Conservation (phyloP, 495 filamentous ascomycete species). For the Saxispiralis lemnorum region DNA sequence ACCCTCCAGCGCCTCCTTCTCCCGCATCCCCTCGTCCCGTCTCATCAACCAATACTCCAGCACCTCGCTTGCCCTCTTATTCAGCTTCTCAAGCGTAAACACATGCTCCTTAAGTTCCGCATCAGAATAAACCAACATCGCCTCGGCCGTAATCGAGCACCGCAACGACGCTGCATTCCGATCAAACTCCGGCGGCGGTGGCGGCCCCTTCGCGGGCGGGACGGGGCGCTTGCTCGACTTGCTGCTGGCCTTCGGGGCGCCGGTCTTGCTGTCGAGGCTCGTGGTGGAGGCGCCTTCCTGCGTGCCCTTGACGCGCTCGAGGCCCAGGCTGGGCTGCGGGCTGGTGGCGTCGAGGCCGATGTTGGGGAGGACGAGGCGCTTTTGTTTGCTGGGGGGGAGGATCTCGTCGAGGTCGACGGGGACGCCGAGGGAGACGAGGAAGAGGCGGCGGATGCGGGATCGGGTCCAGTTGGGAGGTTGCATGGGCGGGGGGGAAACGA, state of each 20-base stretch:
- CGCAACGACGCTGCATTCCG: constrained; percentile 58
- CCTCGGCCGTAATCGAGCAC: constrained; percentile 68
- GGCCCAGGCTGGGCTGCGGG: constrained; percentile 31
- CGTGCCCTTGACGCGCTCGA: constrained; percentile 30
- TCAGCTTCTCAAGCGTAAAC: constrained; percentile 47
- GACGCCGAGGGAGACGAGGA: constrained; percentile 88
- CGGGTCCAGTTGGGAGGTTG: constrained; percentile 97
- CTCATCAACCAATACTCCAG: constrained; percentile 79
- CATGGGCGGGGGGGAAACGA: constrained; percentile 82
- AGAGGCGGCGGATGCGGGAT: constrained; percentile 84
- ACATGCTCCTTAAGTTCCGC: constrained; percentile 59
- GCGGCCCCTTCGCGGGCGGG: constrained; percentile 30
- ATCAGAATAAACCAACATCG: constrained; percentile 56
- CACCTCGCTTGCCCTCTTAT: constrained; percentile 50
- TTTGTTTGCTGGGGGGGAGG: constrained; percentile 86
- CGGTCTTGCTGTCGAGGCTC: constrained; percentile 3
- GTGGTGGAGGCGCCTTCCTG: constrained; percentile 34
- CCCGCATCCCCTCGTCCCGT: constrained; percentile 65
- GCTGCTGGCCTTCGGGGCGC: constrained; percentile 30
- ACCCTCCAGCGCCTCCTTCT: constrained; percentile 90
- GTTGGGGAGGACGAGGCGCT: constrained; percentile 86
- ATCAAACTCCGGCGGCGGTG: constrained; percentile 59
- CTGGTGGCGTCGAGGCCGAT: constrained; percentile 36
- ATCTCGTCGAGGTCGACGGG: constrained; percentile 96
- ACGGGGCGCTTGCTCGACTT: constrained; percentile 24